phyloP scores from a whole-genome alignment of 2,329 filamentous ascomycete genomes.

The Nectriaceae sp. region DNA sequence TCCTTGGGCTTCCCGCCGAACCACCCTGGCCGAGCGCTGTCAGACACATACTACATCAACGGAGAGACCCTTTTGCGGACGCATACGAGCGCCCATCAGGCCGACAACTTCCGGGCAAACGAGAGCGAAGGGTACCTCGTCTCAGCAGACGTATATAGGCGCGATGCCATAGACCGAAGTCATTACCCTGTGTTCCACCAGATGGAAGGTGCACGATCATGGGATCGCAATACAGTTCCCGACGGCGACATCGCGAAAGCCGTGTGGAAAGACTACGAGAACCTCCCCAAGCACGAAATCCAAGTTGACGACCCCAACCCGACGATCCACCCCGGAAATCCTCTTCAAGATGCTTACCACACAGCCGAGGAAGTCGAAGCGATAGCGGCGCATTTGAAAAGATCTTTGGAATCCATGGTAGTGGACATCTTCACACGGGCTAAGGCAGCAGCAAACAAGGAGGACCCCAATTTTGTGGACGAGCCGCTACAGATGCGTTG shows the following conservation, averaged over 20 bases:
- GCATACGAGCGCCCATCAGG: slow-evolving; percentile 92
- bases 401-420: slow-evolving; percentile 85
- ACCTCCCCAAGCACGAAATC: slow-evolving; percentile 72
- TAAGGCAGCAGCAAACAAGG: slow-evolving; percentile 61
- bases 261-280: slow-evolving; percentile 70
- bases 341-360: slow-evolving; percentile 74
- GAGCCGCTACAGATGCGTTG: slow-evolving; percentile 86
- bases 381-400: slow-evolving; percentile 82
- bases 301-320: slow-evolving; percentile 84
- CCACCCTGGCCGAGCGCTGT: slow-evolving; percentile 83
- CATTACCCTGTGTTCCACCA: slow-evolving; percentile 99
- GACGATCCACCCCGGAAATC: slow-evolving; percentile 77
- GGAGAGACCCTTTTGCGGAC: slow-evolving; percentile 81
- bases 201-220: slow-evolving; percentile 93
- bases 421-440: slow-evolving; percentile 85
- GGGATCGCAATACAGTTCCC: slow-evolving; percentile 69
- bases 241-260: slow-evolving; percentile 61
- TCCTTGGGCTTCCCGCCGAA: slow-evolving; percentile 88
- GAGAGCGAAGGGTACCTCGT: slow-evolving; percentile 81
- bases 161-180: slow-evolving; percentile 91
- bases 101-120: slow-evolving; percentile 75
- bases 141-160: slow-evolving; percentile 90
- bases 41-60: slow-evolving; percentile 97
- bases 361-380: slow-evolving; percentile 77
- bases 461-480: slow-evolving; percentile 51